Conservation (phyloP, 1,139 yeast genomes). For the Scheffersomyces segobiensis region DNA sequence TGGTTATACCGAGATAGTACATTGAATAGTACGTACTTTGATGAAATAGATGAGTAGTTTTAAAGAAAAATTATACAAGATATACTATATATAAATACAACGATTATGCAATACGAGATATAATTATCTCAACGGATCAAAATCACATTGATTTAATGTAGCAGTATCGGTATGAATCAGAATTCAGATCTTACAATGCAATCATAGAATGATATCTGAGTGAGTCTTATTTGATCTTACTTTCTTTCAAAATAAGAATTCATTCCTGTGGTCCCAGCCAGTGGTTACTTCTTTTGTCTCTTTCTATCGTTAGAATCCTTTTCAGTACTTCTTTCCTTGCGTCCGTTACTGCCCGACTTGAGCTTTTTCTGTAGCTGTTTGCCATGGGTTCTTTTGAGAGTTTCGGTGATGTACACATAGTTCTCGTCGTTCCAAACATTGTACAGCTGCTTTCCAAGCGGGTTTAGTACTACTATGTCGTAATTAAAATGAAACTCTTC, state of each 20-base stretch:
- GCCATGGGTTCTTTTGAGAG: conserved; percentile 46
- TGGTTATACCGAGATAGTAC: not conserved
- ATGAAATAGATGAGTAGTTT: not conserved
- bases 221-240: no score
- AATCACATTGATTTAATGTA: not conserved
- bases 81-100: conserved; percentile 8
- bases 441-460: conserved; percentile 12
- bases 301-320: conserved; percentile 3
- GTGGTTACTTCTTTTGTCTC: not conserved
- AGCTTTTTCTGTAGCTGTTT: conserved; percentile 33
- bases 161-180: not conserved
- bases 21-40: conserved; percentile 1
- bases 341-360: conserved; percentile 4
- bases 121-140: not conserved
- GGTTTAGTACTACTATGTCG: conserved; percentile 38
- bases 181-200: not conserved
- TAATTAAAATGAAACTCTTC: conserved; percentile 18
- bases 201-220: not conserved
- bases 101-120: conserved; percentile 6
- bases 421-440: conserved; percentile 39
- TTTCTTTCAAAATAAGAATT: no score
- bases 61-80: conserved; percentile 8
- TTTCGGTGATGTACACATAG: conserved; percentile 26
- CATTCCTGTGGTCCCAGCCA: not conserved
- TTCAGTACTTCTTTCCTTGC: conserved; percentile 14